phyloP scores from a whole-genome alignment of 2,329 filamentous ascomycete species.

The Tolypocladium ovalisporum region DNA sequence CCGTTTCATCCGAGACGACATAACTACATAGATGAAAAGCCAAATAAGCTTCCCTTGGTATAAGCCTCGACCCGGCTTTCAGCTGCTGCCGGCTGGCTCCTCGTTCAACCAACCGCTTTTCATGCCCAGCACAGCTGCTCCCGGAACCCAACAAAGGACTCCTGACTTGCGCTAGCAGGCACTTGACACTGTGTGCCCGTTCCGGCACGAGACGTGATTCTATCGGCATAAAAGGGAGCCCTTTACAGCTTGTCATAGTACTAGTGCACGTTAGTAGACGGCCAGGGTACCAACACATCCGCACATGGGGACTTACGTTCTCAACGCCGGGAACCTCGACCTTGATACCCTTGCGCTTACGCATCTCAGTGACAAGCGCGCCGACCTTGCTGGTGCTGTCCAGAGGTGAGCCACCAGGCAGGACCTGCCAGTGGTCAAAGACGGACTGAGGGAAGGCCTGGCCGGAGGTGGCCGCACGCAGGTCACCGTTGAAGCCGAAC shows the following conservation, averaged over 20 bases:
- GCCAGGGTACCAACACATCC: not conserved
- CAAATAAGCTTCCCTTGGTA: constrained; percentile 24
- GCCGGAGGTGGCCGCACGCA: constrained; percentile 84
- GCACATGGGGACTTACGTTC: constrained; percentile 61
- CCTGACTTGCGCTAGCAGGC: constrained; percentile 22
- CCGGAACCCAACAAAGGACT: constrained; percentile 15
- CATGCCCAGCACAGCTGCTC: constrained; percentile 6
- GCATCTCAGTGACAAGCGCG: constrained; percentile 75
- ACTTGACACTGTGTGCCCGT: constrained; percentile 30
- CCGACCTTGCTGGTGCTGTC: constrained; percentile 76
- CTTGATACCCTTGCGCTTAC: constrained; percentile 99
- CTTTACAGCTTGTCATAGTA: constrained; percentile 99
- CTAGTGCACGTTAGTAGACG: constrained; percentile 31
- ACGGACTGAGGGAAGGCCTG: constrained; percentile 99
- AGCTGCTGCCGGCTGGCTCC: constrained; percentile 14
- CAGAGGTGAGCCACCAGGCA: constrained; percentile 86
- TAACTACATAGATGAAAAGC: constrained; percentile 32
- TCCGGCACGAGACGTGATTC: constrained; percentile 33
- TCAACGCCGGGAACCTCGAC: constrained; percentile 81
- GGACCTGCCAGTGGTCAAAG: constrained; percentile 97
- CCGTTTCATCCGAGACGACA: constrained; percentile 29
- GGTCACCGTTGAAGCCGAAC: constrained; percentile 97
- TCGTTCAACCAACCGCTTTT: constrained; percentile 15
- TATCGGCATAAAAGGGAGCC: constrained; percentile 31
- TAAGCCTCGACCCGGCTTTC: constrained; percentile 25